Evolutionary conservation across 2,329 filamentous ascomycete species (phyloP).

Genomic region (Pseudogymnoascus sp.): DNA sequence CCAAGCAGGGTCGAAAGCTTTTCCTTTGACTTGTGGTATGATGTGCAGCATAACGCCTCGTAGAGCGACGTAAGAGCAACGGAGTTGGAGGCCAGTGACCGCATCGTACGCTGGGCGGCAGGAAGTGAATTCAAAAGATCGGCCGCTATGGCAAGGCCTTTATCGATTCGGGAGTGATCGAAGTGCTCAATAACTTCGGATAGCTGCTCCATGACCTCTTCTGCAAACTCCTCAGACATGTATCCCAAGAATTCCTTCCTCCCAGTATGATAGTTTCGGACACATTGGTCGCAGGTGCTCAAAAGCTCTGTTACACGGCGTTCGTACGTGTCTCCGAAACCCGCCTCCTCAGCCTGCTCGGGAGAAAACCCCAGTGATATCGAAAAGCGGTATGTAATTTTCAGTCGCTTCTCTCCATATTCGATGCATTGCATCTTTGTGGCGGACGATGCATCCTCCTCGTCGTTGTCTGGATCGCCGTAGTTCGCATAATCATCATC

Average conservation of each 20-base stretch:
- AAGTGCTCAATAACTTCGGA: constrained; percentile 48
- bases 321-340: constrained; percentile 52
- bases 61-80: constrained; percentile 72
- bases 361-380: constrained; percentile 60
- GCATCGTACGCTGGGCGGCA: constrained; percentile 20
- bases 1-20: constrained; percentile 49
- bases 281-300: constrained; percentile 59
- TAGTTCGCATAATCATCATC: constrained; percentile 59
- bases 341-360: constrained; percentile 40
- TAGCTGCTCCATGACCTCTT: constrained; percentile 44
- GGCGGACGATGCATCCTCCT: constrained; percentile 39
- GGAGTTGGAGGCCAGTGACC: constrained; percentile 33
- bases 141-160: constrained; percentile 49
- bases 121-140: constrained; percentile 38
- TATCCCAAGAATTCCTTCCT: constrained; percentile 55
- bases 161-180: constrained; percentile 54
- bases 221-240: constrained; percentile 45
- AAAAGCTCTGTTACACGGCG: constrained; percentile 49
- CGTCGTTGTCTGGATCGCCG: constrained; percentile 41
- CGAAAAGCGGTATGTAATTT: constrained; percentile 58
- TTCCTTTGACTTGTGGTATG: constrained; percentile 52
- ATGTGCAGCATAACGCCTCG: constrained; percentile 77
- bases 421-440: constrained; percentile 47
- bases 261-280: constrained; percentile 64
- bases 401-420: constrained; percentile 46